Percentiles rank a stretch among this genome's conserved stretches.
Evolutionary conservation across 306 rosid genomes (phyloP).

Genomic region (Parietaria judaica): DNA sequence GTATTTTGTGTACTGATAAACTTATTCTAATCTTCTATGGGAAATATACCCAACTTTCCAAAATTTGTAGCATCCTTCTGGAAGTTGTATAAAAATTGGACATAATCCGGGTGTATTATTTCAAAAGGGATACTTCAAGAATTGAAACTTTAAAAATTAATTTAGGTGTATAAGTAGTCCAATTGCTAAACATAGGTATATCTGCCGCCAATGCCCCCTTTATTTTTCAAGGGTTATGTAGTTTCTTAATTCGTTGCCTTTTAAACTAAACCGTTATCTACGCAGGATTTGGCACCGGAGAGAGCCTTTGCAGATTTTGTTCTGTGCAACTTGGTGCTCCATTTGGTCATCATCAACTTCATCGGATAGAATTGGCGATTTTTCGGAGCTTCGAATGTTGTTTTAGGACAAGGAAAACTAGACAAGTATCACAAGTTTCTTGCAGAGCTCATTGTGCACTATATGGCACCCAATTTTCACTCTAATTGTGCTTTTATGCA

Average conservation of each 20-base stretch:
- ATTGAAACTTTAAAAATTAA: no score
- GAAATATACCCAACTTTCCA: no score
- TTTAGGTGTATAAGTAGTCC: no score
- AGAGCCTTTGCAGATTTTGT: conserved; percentile 98
- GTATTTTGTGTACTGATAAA: no score
- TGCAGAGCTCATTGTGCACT: conserved; percentile 2
- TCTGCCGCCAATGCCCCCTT: no score
- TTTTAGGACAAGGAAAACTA: not conserved
- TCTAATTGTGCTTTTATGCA: conserved; percentile 4
- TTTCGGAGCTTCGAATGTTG: not conserved
- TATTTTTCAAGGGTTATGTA: not conserved
- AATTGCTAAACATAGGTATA: no score
- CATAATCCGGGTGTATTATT: no score
- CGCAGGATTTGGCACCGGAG: conserved; percentile 95
- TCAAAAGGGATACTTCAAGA: no score
- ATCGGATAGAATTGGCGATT: conserved; percentile 47
- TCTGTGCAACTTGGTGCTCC: conserved; percentile 94
- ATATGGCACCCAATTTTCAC: not conserved
- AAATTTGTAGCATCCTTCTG: no score
- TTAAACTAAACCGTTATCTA: not conserved
- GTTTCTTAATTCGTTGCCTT: not conserved
- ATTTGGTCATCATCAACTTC: conserved; percentile 92
- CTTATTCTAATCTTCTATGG: no score
- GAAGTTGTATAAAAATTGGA: no score
- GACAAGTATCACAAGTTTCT: not conserved